phyloP scores from a whole-genome alignment of 345 rosid species.

The Heritiera littoralis region DNA sequence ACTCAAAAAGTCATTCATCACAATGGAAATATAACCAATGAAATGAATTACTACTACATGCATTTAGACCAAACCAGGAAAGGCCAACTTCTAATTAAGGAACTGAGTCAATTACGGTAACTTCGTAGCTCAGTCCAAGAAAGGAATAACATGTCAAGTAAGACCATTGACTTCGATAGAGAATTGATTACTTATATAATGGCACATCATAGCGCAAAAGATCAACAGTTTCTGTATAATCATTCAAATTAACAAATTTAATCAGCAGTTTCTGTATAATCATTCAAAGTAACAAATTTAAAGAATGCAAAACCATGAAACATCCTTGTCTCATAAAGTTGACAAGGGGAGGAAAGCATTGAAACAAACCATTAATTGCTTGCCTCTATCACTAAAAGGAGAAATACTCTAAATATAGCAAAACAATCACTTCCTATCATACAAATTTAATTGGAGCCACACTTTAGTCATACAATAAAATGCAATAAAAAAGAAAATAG shows the following conservation, averaged over 20 bases:
- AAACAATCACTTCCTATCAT: neutral
- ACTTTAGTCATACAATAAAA: neutral
- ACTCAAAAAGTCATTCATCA: neutral
- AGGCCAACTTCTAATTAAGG: neutral
- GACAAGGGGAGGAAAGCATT: neutral
- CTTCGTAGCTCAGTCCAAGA: neutral
- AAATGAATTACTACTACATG: neutral
- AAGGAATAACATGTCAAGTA: neutral
- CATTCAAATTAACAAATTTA: neutral
- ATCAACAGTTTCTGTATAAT: neutral
- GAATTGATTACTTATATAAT: neutral
- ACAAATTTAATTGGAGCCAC: neutral
- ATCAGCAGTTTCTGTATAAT: neutral
- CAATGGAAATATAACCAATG: neutral
- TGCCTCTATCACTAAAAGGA: neutral
- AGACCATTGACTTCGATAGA: neutral
- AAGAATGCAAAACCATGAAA: neutral
- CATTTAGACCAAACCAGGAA: constrained; percentile 5
- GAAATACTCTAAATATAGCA: neutral
- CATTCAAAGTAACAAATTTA: neutral
- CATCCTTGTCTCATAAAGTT: neutral
- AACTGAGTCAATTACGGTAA: neutral
- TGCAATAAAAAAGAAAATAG: neutral
- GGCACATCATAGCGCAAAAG: neutral
- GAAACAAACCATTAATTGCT: constrained; percentile 10